Base-by-base conservation (phyloP, 371 early-diverging fungal genomes). In the Mucor irregularis region DNA sequence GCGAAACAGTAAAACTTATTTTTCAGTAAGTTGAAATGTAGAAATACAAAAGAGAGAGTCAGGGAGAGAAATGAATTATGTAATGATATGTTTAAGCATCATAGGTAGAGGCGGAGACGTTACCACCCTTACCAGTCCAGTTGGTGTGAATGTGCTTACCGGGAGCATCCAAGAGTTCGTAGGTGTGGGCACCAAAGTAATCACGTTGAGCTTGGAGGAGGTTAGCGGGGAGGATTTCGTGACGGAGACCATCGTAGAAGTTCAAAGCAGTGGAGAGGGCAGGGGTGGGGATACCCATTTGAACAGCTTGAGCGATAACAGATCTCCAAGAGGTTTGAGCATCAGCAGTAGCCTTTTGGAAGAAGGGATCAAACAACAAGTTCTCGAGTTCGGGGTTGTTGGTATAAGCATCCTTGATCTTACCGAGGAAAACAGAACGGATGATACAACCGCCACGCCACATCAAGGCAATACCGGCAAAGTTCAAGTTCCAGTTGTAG, bases 381-480 rank as follows among this genome's bases (percentile, higher is more conserved):
- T 88, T 92, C 69, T 89, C 88, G 24, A 96, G 87, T 34, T 87
- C 64, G 53, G 91, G 91, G 85, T 96, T 92, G 66, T 69, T 83
- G 69, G 80, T 85, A 83, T 90, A 96, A 37, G 97, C 97, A 57
- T 87, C 84, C 83, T 91, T 96, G 84, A 97, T 96, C 76, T 95
- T 93, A 53, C 94, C 94, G 67, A 96, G 84, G 87, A 97, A 96
- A 56, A 87, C 93, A 53, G 84, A 83, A 56, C 99, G 89, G 73
- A 99, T 97, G 64, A 99, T 99, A 84, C 99, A 99, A 31, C 99
- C 99, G 62, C 98, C 98, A 61, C 94, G 90, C 99, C 99, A 99
- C 93, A 99, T 97, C 45, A 93, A 78, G 37, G 98, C 95, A 73
- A 99, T 96, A 50, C 91, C 93, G 37, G 91, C 91, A 70, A 95